phyloP scores from a whole-genome alignment of 225 moss, liverwort and hornwort species.

The Rhytidiadelphus loreus region DNA sequence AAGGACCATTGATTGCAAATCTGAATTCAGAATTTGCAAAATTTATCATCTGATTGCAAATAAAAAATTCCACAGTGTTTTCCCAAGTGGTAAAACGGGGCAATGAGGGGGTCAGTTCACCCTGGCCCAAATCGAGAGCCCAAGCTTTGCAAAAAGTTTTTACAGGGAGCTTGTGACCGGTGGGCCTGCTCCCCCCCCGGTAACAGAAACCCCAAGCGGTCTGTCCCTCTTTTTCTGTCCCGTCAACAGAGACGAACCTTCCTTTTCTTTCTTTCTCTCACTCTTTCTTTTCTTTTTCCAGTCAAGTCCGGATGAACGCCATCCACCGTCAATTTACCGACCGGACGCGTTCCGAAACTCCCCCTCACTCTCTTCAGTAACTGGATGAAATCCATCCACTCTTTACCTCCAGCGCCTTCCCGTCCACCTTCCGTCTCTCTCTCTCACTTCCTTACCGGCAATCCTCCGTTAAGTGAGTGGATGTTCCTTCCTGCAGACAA shows the following conservation, averaged over 20 bases:
- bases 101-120: too few relatives aligned
- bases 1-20: too few relatives aligned
- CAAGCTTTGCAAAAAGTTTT: background rate
- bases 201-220: background rate
- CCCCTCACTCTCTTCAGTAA: background rate
- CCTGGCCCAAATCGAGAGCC: background rate
- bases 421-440: background rate
- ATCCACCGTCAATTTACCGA: background rate
- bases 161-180: background rate
- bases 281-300: too few relatives aligned
- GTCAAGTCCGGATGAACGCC: background rate
- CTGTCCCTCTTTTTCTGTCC: background rate
- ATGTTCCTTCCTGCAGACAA: background rate
- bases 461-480: background rate
- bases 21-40: too few relatives aligned
- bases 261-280: too few relatives aligned
- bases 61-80: too few relatives aligned
- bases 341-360: background rate
- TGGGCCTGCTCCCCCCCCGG: background rate
- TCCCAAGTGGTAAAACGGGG: too few relatives aligned
- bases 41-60: too few relatives aligned
- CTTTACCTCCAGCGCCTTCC: background rate
- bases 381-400: background rate
- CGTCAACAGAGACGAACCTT: background rate
- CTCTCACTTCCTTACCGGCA: background rate